phyloP scores from a whole-genome alignment of 306 rosid genomes.

The Prunus persica region DNA sequence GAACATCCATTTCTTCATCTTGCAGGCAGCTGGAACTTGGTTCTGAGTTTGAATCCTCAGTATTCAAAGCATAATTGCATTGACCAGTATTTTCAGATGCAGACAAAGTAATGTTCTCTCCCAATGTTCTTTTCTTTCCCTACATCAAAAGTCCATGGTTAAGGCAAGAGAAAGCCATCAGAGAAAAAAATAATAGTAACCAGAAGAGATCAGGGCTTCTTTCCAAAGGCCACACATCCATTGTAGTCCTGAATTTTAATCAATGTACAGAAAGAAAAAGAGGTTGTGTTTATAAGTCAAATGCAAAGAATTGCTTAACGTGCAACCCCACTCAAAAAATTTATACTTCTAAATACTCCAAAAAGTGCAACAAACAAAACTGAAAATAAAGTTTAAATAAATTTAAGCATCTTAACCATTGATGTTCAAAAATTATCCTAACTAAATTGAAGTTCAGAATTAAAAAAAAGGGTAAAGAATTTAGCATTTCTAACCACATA shows the following conservation, averaged over 20 bases:
- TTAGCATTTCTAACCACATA: conserved; percentile 61
- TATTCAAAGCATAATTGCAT: conserved; percentile 31
- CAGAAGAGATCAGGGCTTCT: neutral
- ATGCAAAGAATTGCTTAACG: neutral
- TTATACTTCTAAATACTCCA: neutral
- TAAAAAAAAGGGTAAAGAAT: neutral
- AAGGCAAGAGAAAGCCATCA: conserved; percentile 25
- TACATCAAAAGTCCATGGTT: conserved; percentile 37
- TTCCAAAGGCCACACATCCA: neutral
- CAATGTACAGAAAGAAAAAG: neutral
- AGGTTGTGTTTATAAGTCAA: neutral
- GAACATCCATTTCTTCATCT: conserved; percentile 90
- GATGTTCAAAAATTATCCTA: neutral
- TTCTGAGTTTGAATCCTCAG: conserved; percentile 29
- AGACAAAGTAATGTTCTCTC: conserved; percentile 48
- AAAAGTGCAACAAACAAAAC: neutral
- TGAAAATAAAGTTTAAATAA: conserved; percentile 5
- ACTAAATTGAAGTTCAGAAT: neutral
- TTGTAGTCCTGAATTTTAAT: neutral
- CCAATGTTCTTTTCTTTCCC: conserved; percentile 70
- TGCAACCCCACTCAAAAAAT: neutral
- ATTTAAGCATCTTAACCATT: conserved; percentile 9
- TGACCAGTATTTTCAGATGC: conserved; percentile 37
- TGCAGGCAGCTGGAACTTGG: conserved; percentile 37
- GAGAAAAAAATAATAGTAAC: neutral